Percentiles rank a stretch among this genome's conserved stretches.
Evolutionary conservation across 1,284 basidiomycete species (phyloP).

Genomic region (Ceratobasidium theobromae): DNA sequence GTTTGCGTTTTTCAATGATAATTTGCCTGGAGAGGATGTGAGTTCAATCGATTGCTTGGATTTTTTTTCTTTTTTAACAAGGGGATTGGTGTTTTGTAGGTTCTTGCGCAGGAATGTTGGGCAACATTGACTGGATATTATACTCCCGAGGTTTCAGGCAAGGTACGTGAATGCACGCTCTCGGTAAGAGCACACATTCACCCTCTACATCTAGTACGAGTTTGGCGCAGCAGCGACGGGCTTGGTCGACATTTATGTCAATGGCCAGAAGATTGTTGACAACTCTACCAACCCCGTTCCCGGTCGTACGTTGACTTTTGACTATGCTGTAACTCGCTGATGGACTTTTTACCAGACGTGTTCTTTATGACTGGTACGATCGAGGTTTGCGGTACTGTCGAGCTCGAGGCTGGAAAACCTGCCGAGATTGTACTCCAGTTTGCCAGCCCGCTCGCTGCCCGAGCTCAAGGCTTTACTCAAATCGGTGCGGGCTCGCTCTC

Average conservation of each 20-base stretch:
- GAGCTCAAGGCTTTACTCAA: conserved; percentile 40
- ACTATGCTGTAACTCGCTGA: not conserved
- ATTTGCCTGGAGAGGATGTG: conserved; percentile 12
- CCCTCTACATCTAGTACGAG: conserved; percentile 49
- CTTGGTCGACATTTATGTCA: conserved; percentile 52
- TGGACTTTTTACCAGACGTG: conserved; percentile 37
- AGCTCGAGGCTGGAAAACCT: conserved; percentile 44
- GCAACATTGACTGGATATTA: conserved; percentile 44
- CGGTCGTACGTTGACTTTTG: conserved; percentile 32
- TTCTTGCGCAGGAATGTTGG: conserved; percentile 27
- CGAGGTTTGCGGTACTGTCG: conserved; percentile 34
- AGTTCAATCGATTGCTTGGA: conserved; percentile 45
- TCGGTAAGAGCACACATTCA: not conserved
- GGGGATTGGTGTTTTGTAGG: not conserved
- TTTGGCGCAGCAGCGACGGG: conserved; percentile 54
- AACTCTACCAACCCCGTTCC: conserved; percentile 42
- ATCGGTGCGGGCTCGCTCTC: conserved; percentile 19
- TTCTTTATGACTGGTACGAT: conserved; percentile 40
- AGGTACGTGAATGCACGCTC: not conserved
- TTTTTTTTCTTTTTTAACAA: conserved; percentile 39
- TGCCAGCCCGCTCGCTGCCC: conserved; percentile 42
- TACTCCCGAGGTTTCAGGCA: conserved; percentile 44
- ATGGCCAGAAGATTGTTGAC: conserved; percentile 53
- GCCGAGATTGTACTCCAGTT: conserved; percentile 49
- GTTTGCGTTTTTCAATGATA: conserved; percentile 44